Conservation (phyloP, 2,329 filamentous ascomycete species). For the Conoideocrella luteorostrata region DNA sequence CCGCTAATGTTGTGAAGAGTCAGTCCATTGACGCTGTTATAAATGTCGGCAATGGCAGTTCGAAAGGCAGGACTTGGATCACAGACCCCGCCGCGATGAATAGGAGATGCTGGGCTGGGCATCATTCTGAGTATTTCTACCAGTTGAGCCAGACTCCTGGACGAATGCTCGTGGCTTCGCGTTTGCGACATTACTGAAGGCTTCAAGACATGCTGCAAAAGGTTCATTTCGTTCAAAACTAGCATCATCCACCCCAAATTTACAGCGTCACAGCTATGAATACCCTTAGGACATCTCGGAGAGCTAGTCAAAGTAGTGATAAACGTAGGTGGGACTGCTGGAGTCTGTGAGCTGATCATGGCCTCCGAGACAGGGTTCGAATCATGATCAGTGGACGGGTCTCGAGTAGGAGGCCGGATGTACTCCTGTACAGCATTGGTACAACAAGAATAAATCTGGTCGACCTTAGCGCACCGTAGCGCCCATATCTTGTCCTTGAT, state of each 20-base stretch:
- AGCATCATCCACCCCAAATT: slow-evolving; percentile 50
- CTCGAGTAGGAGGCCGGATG: slow-evolving; percentile 23
- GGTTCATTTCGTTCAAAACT: slow-evolving; percentile 39
- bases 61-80: slow-evolving; percentile 43
- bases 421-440: slow-evolving; percentile 39
- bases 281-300: slow-evolving; percentile 43
- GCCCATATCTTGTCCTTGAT: slow-evolving; percentile 44
- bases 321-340: slow-evolving; percentile 11
- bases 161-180: slow-evolving; percentile 18
- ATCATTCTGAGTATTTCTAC: slow-evolving; percentile 37
- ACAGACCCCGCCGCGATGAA: slow-evolving; percentile 38
- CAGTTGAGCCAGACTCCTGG: slow-evolving; percentile 38
- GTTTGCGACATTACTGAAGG: slow-evolving; percentile 19
- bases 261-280: slow-evolving; percentile 43
- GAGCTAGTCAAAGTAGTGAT: slow-evolving; percentile 26
- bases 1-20: slow-evolving; percentile 44
- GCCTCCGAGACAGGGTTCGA: slow-evolving; percentile 15
- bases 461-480: slow-evolving; percentile 42
- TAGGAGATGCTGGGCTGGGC: slow-evolving; percentile 35
- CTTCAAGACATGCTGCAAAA: slow-evolving; percentile 35
- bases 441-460: slow-evolving; percentile 43
- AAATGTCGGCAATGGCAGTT: slow-evolving; percentile 41
- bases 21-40: slow-evolving; percentile 42
- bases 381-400: slow-evolving; percentile 13
- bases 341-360: slow-evolving; percentile 14